Evolutionary conservation across 768 basidiomycete genomes (phyloP).

Genomic region (Leucocoprinus leucothites): DNA sequence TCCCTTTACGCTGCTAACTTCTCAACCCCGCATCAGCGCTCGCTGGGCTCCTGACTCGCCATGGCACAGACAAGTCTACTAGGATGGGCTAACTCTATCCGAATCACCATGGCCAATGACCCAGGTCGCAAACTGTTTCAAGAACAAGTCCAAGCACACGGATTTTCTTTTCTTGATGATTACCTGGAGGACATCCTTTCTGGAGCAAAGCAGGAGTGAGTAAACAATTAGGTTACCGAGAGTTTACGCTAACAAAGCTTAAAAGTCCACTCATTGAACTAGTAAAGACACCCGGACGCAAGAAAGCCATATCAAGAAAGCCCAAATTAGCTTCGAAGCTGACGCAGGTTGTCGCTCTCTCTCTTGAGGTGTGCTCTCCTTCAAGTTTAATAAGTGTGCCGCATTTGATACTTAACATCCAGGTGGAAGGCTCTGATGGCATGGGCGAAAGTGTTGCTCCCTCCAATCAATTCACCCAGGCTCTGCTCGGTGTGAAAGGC

Average conservation of each 20-base stretch:
- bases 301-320: conserved; percentile 51
- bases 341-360: conserved; percentile 34
- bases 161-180: conserved; percentile 76
- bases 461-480: conserved; percentile 45
- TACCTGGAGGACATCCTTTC: conserved; percentile 73
- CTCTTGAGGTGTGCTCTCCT: conserved; percentile 40
- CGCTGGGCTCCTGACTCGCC: not conserved
- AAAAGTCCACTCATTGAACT: conserved; percentile 71
- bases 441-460: conserved; percentile 38
- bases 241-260: not conserved
- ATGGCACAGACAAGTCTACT: conserved; percentile 55
- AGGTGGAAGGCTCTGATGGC: conserved; percentile 28
- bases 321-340: conserved; percentile 48
- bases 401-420: not conserved
- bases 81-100: conserved; percentile 66
- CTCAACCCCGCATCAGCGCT: not conserved
- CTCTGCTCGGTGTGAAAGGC: conserved; percentile 32
- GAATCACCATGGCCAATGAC: conserved; percentile 68
- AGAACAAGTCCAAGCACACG: conserved; percentile 71
- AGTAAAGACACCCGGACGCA: conserved; percentile 81
- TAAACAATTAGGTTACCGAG: not conserved
- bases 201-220: conserved; percentile 66
- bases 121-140: conserved; percentile 68
- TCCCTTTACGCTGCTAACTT: conserved; percentile 1
- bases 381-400: not conserved